Base-by-base conservation (phyloP, 83 land plant species). In the Picea engelmannii region DNA sequence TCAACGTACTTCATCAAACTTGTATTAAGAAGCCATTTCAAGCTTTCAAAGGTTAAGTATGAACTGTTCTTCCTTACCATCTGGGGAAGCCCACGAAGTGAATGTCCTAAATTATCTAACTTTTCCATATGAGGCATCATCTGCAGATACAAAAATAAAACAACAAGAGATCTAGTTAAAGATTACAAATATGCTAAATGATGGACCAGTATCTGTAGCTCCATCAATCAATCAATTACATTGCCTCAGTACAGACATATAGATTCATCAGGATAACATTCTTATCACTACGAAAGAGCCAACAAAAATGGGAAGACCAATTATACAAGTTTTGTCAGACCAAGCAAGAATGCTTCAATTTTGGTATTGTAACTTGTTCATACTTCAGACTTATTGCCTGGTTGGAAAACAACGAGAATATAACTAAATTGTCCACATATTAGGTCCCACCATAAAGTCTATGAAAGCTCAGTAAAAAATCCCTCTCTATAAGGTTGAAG, bases 71-170 rank as follows among this genome's bases (percentile, higher is more conserved):
- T 66, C n/a, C 84, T 81, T 71, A 96, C 98, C 98, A 96, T 96
- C 78, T 91, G 95, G 64, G 98, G 93, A 62, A 96, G 87, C 5
- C 96, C 98, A 64, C 90, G 86, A 31, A 87, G 78, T 75, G 91
- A 81, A 68, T 85, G 66, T 82, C 84, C 82, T 52, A 87, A 80
- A 52, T 83, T 91, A 20, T 84, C 79, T 79, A 62, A 84, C 40
- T 85, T 90, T 80, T 96, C 98, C 93, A 96, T 91, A 10, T 95
- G 92, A 81, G 95, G 98, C 71, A 96, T 88, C n/a, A 95, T 93
- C 98, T 95, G 85, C 25, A 74, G 12, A 20, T 15, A 69, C 20
- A 18, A 42, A 67, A 64, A 35, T 23, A 40, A 85, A 80, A 82
- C 40, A 87, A 60, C 58, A 75, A 63, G 71, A 20, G 47, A 44